Conservation (phyloP, 352 stramenopile species). For the Phytophthora pseudosyringae region DNA sequence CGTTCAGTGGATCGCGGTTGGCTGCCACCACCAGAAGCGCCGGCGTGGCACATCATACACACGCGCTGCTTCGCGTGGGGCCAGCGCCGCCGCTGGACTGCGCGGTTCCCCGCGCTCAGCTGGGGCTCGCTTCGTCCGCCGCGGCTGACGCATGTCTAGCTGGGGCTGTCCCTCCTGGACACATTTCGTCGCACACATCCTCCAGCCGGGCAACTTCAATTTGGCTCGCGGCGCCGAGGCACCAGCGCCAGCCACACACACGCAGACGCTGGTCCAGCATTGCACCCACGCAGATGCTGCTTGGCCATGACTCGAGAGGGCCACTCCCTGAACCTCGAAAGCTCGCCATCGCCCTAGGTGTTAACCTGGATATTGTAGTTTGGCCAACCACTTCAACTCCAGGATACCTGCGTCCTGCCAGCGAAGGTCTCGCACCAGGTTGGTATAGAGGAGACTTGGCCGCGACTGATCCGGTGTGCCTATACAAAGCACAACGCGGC, state of each 20-base stretch:
- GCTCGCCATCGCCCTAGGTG: conserved; percentile 5
- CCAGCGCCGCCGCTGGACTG: conserved; percentile 24
- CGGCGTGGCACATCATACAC: too few species aligned
- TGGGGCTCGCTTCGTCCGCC: conserved; percentile 23
- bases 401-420: not conserved
- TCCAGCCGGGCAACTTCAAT: conserved; percentile 31
- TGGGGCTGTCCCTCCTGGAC: conserved; percentile 36
- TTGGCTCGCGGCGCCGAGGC: too few species aligned
- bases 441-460: conserved; percentile 28
- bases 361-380: conserved; percentile 16
- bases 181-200: conserved; percentile 24
- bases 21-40: conserved; percentile 18
- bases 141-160: conserved; percentile 26
- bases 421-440: not conserved
- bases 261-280: not conserved
- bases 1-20: conserved; percentile 19
- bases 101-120: conserved; percentile 14
- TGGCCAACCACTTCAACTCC: conserved; percentile 8
- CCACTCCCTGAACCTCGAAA: conserved; percentile 7
- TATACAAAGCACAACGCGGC: conserved; percentile 8
- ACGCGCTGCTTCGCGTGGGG: conserved; percentile 27
- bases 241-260: not conserved
- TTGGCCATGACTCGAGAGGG: conserved; percentile 3
- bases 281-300: conserved; percentile 3
- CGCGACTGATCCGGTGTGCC: conserved; percentile 1